A percentile compares a stretch with the other conserved stretches of the same genome.
Conservation (phyloP, 306 rosid genomes). For the Quercus agrifolia region DNA sequence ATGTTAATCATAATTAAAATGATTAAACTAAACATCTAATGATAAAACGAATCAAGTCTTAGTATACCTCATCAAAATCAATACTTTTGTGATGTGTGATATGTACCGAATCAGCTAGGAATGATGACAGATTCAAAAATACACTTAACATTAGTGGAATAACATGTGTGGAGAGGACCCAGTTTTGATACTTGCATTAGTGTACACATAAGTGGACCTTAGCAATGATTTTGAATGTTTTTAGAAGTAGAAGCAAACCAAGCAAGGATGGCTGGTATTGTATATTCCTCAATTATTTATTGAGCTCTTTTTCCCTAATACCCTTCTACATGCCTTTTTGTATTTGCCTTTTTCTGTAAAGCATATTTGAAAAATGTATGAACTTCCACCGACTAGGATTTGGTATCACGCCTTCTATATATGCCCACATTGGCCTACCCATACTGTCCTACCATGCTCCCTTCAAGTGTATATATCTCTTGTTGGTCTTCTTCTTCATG, state of each 20-base stretch:
- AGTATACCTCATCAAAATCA: constrained; percentile 24
- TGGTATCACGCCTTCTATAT: constrained; percentile 24
- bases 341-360: constrained; percentile 39
- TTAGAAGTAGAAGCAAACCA: constrained; percentile 47
- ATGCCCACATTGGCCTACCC: constrained; percentile 27
- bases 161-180: constrained; percentile 52
- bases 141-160: constrained; percentile 27
- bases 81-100: constrained; percentile 19
- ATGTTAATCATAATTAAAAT: neutral
- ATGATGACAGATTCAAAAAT: constrained; percentile 44
- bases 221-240: constrained; percentile 46
- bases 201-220: constrained; percentile 38
- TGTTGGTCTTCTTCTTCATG: constrained; percentile 11
- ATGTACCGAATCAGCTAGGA: constrained; percentile 40
- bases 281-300: constrained; percentile 33
- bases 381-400: constrained; percentile 33
- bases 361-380: constrained; percentile 20
- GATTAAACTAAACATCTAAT: constrained; percentile 26
- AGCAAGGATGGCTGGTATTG: constrained; percentile 38
- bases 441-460: constrained; percentile 22
- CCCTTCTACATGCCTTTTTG: neutral
- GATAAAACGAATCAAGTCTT: constrained; percentile 33
- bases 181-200: constrained; percentile 29
- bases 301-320: constrained; percentile 23
- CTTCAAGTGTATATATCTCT: neutral